Evolutionary conservation across 495 filamentous ascomycete genomes (phyloP).

Genomic region (Ramalina peruviana): DNA sequence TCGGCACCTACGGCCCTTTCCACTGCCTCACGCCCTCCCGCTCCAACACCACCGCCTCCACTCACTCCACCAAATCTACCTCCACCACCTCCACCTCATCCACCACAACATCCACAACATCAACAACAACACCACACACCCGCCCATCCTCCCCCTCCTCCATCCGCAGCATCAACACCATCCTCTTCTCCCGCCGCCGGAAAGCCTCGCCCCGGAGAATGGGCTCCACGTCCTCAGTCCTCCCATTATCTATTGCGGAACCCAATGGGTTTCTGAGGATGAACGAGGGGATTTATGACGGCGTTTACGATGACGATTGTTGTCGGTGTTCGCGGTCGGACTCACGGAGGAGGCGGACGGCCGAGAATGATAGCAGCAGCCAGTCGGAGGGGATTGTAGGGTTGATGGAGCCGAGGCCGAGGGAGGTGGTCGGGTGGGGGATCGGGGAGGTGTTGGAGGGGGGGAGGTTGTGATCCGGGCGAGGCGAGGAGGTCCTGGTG

Average conservation of each 20-base stretch:
- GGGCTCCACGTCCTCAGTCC: neutral
- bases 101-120: constrained; percentile 14
- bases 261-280: no score
- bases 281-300: no score
- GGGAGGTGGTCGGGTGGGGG: constrained; percentile 1
- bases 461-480: neutral
- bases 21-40: constrained; percentile 9
- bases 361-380: neutral
- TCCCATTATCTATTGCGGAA: neutral
- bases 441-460: constrained; percentile 14
- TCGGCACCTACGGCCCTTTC: neutral
- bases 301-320: neutral
- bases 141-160: constrained; percentile 15
- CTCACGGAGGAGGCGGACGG: neutral
- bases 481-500: no score
- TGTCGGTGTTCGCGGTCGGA: neutral
- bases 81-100: constrained; percentile 17
- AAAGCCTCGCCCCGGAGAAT: neutral
- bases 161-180: constrained; percentile 11
- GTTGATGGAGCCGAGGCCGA: constrained; percentile 13
- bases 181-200: constrained; percentile 4
- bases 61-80: constrained; percentile 19
- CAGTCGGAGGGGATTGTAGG: neutral
- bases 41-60: constrained; percentile 5
- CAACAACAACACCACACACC: constrained; percentile 15